A percentile compares a stretch with the other conserved stretches of the same genome.
phyloP scores from a whole-genome alignment of 768 basidiomycete species.

The Saitozyma sp. region DNA sequence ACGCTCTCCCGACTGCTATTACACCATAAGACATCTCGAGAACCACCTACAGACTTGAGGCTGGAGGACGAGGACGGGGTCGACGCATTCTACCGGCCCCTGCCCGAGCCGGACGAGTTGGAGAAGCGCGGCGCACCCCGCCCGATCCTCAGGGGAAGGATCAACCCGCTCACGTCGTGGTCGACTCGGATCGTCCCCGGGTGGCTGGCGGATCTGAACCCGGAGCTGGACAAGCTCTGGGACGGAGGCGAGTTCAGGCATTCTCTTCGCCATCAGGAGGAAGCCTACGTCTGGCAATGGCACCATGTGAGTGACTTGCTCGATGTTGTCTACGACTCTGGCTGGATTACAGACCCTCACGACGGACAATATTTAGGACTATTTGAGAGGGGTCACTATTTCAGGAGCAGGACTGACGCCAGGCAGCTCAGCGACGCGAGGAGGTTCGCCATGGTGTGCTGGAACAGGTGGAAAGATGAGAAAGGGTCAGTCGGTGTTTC shows the following conservation, averaged over 20 bases:
- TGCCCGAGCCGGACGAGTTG: not conserved
- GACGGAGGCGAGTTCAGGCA: constrained; percentile 16
- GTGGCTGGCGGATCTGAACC: constrained; percentile 28
- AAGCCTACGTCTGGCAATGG: constrained; percentile 23
- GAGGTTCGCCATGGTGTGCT: constrained; percentile 20
- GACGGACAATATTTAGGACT: not conserved
- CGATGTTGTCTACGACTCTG: not conserved
- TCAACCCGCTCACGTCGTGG: constrained; percentile 23
- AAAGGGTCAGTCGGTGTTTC: constrained; percentile 20
- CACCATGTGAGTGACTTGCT: constrained; percentile 20
- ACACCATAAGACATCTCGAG: not conserved
- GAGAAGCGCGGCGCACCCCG: constrained; percentile 2
- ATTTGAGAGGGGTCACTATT: not conserved
- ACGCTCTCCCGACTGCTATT: not conserved
- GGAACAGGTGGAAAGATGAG: constrained; percentile 29
- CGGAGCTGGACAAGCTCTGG: constrained; percentile 25
- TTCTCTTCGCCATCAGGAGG: constrained; percentile 21
- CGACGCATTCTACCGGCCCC: not conserved
- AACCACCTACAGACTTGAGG: not conserved
- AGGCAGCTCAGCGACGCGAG: constrained; percentile 17
- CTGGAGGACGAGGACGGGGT: not conserved
- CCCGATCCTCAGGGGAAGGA: constrained; percentile 17
- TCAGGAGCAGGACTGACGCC: too few relatives aligned
- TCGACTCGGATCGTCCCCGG: constrained; percentile 25
- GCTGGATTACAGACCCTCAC: not conserved